Evolutionary conservation across 2,329 filamentous ascomycete species (phyloP), one percentile per base, ranked within the genome.

Genomic region (Clarireedia monteithiana): DNA sequence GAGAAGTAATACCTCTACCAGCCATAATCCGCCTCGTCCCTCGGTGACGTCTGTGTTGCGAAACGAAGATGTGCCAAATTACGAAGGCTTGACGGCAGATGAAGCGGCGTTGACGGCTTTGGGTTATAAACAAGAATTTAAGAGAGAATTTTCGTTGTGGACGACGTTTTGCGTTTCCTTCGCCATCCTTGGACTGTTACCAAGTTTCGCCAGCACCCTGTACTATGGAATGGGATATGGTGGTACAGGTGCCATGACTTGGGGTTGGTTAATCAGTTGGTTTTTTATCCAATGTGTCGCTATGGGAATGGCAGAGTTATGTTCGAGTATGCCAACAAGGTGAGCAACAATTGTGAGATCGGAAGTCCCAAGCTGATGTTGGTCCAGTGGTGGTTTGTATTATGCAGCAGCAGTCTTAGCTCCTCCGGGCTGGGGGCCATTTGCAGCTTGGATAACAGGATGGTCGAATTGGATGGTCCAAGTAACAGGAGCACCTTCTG

Each of bases 231-330:
- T 83, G 75, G 78, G 78, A 39, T 81, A 81, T 67, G 76, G 77
- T 23, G 76, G 79, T 4, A 80, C 77, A 0, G 78, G 75, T 57
- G 83, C 83, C 24, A 87, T 88, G 83, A 84, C 83, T 2, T 89
- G 86, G 86, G 86, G 86, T 5, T 90, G 86, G 86, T 71, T 89
- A 27, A 75, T 89, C 47, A 84, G 84, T 49, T 86, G 88, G 79
- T 62, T 84, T 5, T 88, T 88, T 42, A 87, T 89, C 40, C 80
- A 88, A 66, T 83, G 81, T 68, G 80, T 89, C 55, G 85, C 86
- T 7, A 77, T 82, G 70, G 79, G 78, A 20, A 84, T 84, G 80
- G 86, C 86, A 1, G 86, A 89, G 69, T 73, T 89, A 17, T 88
- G 85, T 64, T 85, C 81, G 2, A 83, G 82, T 46, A 88, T 89